These are phyloP conservation scores for Boletus vinaceobasis DNA, from an alignment of 768 basidiomycete species.

Conservation along the genomic window DNA sequence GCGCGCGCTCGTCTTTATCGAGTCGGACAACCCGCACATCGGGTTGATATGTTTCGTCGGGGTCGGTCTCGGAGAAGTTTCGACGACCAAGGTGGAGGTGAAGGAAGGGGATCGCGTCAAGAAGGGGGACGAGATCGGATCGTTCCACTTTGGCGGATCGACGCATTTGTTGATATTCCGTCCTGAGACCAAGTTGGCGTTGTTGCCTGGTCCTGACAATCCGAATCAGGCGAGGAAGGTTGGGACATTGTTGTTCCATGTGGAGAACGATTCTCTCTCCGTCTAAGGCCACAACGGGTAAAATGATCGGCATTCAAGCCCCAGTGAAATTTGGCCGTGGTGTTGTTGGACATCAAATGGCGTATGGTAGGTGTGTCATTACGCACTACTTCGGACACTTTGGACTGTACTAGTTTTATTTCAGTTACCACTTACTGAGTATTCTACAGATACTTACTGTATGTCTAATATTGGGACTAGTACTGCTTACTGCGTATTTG, in stretches of 20 bases:
- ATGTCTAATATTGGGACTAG: no score
- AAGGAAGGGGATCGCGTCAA: constrained; percentile 40
- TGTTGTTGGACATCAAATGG: no score
- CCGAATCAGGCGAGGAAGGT: constrained; percentile 10
- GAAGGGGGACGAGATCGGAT: constrained; percentile 57
- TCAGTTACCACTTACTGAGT: no score
- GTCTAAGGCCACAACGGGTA: no score
- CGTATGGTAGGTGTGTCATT: no score
- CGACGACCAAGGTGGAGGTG: constrained; percentile 54
- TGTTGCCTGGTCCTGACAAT: constrained; percentile 11
- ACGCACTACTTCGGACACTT: no score
- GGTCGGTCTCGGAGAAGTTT: constrained; percentile 62
- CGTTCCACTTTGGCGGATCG: constrained; percentile 65
- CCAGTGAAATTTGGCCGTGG: background rate
- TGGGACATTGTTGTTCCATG: constrained; percentile 19
- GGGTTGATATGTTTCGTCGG: constrained; percentile 59
- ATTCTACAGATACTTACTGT: no score
- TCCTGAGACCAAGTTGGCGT: constrained; percentile 24
- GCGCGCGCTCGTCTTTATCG: constrained; percentile 56
- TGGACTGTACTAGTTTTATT: no score
- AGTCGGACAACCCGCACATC: constrained; percentile 50
- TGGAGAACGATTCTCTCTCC: constrained; percentile 1
- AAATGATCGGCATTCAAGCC: background rate
- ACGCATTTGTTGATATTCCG: constrained; percentile 47
- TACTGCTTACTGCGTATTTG: no score